These are phyloP conservation scores for Nannochloropsis limnetica DNA, from an alignment of 352 stramenopile genomes.

Conservation along the genomic window DNA sequence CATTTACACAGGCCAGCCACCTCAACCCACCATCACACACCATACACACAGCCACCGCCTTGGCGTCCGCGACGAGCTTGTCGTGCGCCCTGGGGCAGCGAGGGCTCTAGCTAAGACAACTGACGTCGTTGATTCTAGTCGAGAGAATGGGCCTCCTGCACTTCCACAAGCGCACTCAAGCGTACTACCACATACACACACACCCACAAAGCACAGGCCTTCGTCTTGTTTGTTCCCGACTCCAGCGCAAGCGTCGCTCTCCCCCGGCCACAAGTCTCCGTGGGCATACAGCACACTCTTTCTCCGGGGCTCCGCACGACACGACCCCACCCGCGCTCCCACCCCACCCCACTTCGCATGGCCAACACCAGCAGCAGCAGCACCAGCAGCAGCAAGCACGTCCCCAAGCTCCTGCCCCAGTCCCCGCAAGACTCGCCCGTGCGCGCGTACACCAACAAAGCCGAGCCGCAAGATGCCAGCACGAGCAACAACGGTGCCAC, in stretches of 20 bases:
- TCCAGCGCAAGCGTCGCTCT: no score
- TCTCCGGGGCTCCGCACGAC: not conserved
- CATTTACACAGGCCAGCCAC: no score
- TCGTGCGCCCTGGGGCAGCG: not conserved
- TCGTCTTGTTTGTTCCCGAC: not conserved
- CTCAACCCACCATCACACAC: not conserved
- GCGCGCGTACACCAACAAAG: not conserved
- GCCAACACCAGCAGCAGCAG: not conserved
- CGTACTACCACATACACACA: not conserved
- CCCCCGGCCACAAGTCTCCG: not conserved
- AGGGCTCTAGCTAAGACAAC: not conserved
- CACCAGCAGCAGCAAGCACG: not conserved
- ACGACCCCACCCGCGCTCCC: not conserved
- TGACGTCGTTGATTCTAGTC: not conserved
- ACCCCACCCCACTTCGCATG: not conserved
- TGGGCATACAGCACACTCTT: not conserved
- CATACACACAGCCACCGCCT: not conserved
- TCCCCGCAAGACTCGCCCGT: not conserved
- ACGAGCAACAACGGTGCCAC: not conserved
- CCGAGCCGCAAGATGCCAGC: not conserved
- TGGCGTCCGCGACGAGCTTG: not conserved
- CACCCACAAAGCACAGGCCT: not conserved
- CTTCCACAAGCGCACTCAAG: not conserved
- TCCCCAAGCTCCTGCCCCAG: conserved; percentile 15
- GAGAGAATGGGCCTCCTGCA: not conserved